A percentile compares a stretch with the other conserved stretches of the same genome.
Conservation (phyloP, 768 basidiomycete genomes). For the Tylopilus plumbeoviolaceoides region DNA sequence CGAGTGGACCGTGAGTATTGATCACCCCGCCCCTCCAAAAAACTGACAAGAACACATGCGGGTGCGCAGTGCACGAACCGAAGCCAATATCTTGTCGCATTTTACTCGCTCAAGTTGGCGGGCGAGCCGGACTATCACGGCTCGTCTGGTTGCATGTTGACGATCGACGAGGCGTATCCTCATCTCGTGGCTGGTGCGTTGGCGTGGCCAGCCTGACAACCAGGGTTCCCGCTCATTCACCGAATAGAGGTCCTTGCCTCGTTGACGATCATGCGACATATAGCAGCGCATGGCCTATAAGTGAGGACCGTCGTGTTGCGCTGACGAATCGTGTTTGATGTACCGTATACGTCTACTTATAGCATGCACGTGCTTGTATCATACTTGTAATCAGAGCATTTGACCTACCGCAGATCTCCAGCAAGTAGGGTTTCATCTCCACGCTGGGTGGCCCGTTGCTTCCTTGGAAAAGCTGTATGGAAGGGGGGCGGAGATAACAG, state of each 20-base stretch:
- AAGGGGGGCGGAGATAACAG: slow-evolving; percentile 10
- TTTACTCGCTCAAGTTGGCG: slow-evolving; percentile 52
- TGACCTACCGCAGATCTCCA: slow-evolving; percentile 1
- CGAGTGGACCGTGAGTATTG: slow-evolving; percentile 59
- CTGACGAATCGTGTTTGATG: slow-evolving; percentile 2
- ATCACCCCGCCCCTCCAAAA: not conserved
- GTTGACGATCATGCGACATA: slow-evolving; percentile 62
- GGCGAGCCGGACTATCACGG: slow-evolving; percentile 50
- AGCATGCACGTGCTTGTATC: slow-evolving; percentile 13
- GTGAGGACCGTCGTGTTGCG: not conserved
- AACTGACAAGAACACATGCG: not conserved
- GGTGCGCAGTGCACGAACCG: slow-evolving; percentile 49
- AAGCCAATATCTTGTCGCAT: slow-evolving; percentile 50
- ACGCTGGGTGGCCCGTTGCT: not conserved
- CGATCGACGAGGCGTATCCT: slow-evolving; percentile 56
- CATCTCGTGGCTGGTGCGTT: slow-evolving; percentile 53
- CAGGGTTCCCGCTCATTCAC: slow-evolving; percentile 10
- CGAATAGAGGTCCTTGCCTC: slow-evolving; percentile 56
- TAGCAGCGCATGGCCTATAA: slow-evolving; percentile 43
- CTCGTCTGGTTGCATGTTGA: slow-evolving; percentile 61
- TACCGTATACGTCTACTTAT: slow-evolving; percentile 8
- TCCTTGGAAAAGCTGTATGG: not conserved
- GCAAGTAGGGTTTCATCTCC: not conserved
- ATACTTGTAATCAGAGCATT: slow-evolving; percentile 5
- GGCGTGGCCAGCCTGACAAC: not conserved